Evolutionary conservation across 2,329 filamentous ascomycete species (phyloP).

Genomic region (Cryphonectria naterciae): DNA sequence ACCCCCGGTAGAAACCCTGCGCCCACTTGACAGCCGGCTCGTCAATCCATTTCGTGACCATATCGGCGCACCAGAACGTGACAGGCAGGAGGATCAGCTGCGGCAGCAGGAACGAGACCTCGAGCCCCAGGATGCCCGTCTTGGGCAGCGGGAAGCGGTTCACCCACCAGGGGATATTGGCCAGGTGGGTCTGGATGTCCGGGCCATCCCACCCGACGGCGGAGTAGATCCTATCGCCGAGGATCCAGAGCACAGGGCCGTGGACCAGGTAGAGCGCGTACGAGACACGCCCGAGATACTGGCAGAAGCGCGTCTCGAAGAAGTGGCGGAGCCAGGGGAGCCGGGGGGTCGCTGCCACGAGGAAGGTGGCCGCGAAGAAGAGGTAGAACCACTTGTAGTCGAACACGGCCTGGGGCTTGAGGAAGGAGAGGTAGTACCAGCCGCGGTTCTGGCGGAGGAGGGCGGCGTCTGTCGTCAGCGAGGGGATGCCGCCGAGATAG

Average conservation of each 20-base stretch:
- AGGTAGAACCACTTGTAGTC: slow-evolving; percentile 72
- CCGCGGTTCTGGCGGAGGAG: slow-evolving; percentile 58
- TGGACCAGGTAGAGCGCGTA: slow-evolving; percentile 68
- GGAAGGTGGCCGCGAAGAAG: slow-evolving; percentile 61
- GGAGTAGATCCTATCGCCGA: slow-evolving; percentile 67
- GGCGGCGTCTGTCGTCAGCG: slow-evolving; percentile 50
- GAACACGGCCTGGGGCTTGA: slow-evolving; percentile 68
- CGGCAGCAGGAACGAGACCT: slow-evolving; percentile 61
- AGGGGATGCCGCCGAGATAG: slow-evolving; percentile 65
- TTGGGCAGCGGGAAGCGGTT: slow-evolving; percentile 59
- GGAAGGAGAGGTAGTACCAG: slow-evolving; percentile 62
- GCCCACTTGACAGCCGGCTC: slow-evolving; percentile 63
- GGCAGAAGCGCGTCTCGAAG: slow-evolving; percentile 62
- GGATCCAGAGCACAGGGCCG: slow-evolving; percentile 60
- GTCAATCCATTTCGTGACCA: slow-evolving; percentile 60
- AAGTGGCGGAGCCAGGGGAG: slow-evolving; percentile 61
- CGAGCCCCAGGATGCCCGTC: slow-evolving; percentile 62
- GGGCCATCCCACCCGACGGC: slow-evolving; percentile 60
- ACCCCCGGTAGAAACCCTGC: slow-evolving; percentile 59
- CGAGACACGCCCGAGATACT: slow-evolving; percentile 65
- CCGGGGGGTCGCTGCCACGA: slow-evolving; percentile 60
- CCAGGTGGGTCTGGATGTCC: slow-evolving; percentile 49
- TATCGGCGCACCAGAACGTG: slow-evolving; percentile 61
- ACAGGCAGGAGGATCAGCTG: slow-evolving; percentile 64
- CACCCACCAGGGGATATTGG: slow-evolving; percentile 60